Conservation (phyloP, 225 moss, liverwort and hornwort genomes). For the Physcomitrellopsis africana region DNA sequence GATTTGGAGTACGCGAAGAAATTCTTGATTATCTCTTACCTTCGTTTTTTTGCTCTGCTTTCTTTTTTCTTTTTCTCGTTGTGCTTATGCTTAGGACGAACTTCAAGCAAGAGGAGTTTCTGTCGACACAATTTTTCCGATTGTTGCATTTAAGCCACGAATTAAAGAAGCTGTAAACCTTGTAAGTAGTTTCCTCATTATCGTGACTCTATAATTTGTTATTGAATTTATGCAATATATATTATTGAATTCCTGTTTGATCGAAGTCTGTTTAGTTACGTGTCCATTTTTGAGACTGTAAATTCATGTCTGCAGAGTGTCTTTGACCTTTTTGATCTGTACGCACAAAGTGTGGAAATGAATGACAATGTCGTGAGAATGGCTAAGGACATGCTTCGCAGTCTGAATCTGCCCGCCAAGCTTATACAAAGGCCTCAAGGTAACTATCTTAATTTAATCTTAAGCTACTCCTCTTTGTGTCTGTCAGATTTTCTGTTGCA, state of each 20-base stretch:
- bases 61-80: slow-evolving; percentile 9
- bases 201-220: not conserved
- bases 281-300: slow-evolving; percentile 16
- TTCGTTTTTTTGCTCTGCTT: slow-evolving; percentile 24
- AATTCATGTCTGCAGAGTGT: slow-evolving; percentile 59
- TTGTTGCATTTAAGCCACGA: slow-evolving; percentile 72
- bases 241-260: slow-evolving; percentile 26
- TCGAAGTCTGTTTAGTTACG: slow-evolving; percentile 8
- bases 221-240: not conserved
- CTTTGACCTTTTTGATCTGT: slow-evolving; percentile 83
- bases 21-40: not conserved
- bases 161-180: slow-evolving; percentile 92
- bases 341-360: slow-evolving; percentile 88
- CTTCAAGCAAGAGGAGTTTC: slow-evolving; percentile 78
- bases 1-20: not conserved
- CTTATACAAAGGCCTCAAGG: slow-evolving; percentile 89
- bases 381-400: slow-evolving; percentile 71
- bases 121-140: slow-evolving; percentile 76
- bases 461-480: not conserved
- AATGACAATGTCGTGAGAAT: slow-evolving; percentile 63
- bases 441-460: slow-evolving; percentile 28
- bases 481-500: not conserved
- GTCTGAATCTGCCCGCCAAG: slow-evolving; percentile 78
- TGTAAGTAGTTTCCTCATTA: slow-evolving; percentile 44
- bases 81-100: slow-evolving; percentile 53